Evolutionary conservation across 305 asterid species (phyloP), one percentile per base, ranked within the genome.

Genomic region (Solanum hybrid): DNA sequence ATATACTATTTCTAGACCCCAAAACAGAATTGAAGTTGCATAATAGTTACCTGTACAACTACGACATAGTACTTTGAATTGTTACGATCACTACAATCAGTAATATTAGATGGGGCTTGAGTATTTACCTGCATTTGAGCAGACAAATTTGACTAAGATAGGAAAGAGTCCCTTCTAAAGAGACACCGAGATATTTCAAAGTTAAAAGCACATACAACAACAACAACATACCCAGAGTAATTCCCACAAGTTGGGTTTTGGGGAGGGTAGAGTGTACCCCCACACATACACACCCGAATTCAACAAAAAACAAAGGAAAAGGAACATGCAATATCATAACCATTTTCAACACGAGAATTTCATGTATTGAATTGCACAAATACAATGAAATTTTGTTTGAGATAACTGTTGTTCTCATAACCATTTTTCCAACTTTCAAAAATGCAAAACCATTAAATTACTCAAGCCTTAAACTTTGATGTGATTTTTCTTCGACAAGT

Each of bases 1-100:
- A 46, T 6, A 16, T 83, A 46, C 29, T 46, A 22, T 29, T 83
- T 18, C 29, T 28, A 42, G 11, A 18, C 74, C 40, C 4, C 74
- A 46, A 83, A 42, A 46, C 87, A 31, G 73, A 83, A 83, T 10
- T 46, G 29, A 83, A 74, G 26, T 26, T 31, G 31, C 11, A 86
- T 28, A 34, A 2, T 67, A 26, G 8, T 57, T 87, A 97, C 99
- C 99, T 97, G 99, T 86, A 97, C 94, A 87, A 97, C 94, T 28
- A 95, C 98, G 12, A 96, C 92, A 87, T 97, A 97, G 90, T 96
- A 97, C 94, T 97, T 97, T 57, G 99, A 96, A 93, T 93, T 92
- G 93, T 95, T 93, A 76, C 95, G 94, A 89, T 95, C 94, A 90
- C 93, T 92, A 92, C 99, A 96, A 92, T 97, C 99, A 90, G 94